Evolutionary conservation across 306 rosid species (phyloP), one percentile per base, ranked within the genome.

Genomic region (Oemleria cerasiformis): DNA sequence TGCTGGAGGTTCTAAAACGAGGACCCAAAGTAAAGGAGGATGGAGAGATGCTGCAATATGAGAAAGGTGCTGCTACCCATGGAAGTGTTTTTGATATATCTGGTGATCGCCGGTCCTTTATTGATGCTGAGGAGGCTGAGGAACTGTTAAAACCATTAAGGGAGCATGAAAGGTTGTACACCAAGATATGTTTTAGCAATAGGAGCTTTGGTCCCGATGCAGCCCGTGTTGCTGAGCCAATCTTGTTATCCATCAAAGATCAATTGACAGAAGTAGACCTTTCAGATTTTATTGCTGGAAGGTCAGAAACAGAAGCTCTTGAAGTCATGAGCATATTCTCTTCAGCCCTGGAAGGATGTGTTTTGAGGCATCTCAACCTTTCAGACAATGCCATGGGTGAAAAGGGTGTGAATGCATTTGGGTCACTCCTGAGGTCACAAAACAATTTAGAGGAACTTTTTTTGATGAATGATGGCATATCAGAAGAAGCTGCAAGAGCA

Each of bases 401-500:
- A 66, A 79, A 92, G 83, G 88, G 97, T 83, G 92, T 92, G 19
- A 78, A 91, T 61, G 94, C 96, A 66, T 92, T 92, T 82, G 84
- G 76, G 60, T 80, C 86, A 6, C 94, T 92, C 67, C 76, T 89
- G 58, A 87, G 82, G 57, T 86, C 97, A 1, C 97, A 89, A 73
- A 78, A 50, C 63, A 76, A 79, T 70, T 77, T 92, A 78, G 94
- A 92, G 86, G 96, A 89, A 81, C 94, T 92, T 71, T 92, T 89
- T 86, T 82, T 92, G 85, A 84, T 92, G 90, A 92, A 92, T 80
- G 97, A 86, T 68, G 97, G 97, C 58, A 87, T 92, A 64, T 92
- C 97, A 74, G 93, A 92, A 83, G 97, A 92, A 89, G 96, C 96
- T 65, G 96, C 97, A 67, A 84, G 88, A 75, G 92, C 96, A 62